A percentile compares a stretch with the other conserved stretches of the same genome.
Evolutionary conservation across 2,329 filamentous ascomycete genomes (phyloP).

Genomic region (Orbilia javanica): DNA sequence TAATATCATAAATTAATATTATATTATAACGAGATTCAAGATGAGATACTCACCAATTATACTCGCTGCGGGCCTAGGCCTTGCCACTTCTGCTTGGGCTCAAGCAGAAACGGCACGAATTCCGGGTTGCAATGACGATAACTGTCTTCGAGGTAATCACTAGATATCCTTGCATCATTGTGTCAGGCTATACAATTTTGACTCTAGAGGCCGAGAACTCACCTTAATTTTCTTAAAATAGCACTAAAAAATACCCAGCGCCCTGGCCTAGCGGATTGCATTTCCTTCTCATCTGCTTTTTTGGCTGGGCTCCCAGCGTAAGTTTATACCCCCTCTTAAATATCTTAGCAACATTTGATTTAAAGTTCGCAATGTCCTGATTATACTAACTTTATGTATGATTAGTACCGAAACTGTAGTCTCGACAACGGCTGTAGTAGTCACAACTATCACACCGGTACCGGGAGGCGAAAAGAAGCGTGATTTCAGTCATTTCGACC

Average conservation of each 20-base stretch:
- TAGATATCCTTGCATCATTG: background rate
- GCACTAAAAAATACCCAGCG: background rate
- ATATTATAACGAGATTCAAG: background rate
- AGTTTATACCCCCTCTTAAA: background rate
- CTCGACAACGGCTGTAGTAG: background rate
- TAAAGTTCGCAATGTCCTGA: background rate
- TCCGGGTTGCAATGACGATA: background rate
- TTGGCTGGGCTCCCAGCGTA: background rate
- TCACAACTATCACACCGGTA: background rate
- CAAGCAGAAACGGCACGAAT: background rate
- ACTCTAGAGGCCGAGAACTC: background rate
- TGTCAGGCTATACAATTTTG: background rate
- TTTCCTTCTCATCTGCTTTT: background rate
- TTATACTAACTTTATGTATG: too few relatives aligned
- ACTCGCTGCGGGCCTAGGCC: background rate
- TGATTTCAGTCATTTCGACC: background rate
- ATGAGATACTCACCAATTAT: background rate
- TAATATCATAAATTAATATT: conserved; percentile 2
- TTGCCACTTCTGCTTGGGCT: background rate
- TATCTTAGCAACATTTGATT: background rate
- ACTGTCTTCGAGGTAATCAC: conserved; percentile 17
- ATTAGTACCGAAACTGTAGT: background rate
- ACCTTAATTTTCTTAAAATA: background rate
- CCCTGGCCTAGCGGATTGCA: background rate
- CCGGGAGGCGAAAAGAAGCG: background rate